A percentile compares a stretch with the other conserved stretches of the same genome.
Conservation (phyloP, 257 asterid genomes). For the Asclepias syriaca region DNA sequence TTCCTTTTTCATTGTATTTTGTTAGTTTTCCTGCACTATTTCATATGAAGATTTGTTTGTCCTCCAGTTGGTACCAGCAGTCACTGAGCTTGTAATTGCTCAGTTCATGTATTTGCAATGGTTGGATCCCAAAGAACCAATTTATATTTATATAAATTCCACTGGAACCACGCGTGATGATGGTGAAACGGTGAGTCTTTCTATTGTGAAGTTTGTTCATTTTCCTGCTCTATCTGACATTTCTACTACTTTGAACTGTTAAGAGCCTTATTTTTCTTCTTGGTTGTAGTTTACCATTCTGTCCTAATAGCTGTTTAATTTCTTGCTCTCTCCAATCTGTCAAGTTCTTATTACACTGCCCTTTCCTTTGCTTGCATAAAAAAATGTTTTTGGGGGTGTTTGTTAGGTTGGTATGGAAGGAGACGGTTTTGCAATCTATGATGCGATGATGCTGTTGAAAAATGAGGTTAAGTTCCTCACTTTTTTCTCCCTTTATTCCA, state of each 20-base stretch:
- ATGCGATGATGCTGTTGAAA: conserved; percentile 81
- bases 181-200: conserved; percentile 75
- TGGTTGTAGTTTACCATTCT: neutral
- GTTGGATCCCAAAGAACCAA: conserved; percentile 84
- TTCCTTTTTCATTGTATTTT: neutral
- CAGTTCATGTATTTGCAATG: conserved; percentile 87
- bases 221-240: neutral
- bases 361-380: neutral
- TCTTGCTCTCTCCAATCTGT: neutral
- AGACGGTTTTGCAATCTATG: conserved; percentile 95
- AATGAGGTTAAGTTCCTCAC: conserved; percentile 56
- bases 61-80: conserved; percentile 93
- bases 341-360: conserved; percentile 9
- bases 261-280: neutral
- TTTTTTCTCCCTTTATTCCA: neutral
- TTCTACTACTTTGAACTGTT: neutral
- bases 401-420: conserved; percentile 81
- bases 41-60: conserved; percentile 8
- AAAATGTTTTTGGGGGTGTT: neutral
- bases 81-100: conserved; percentile 82
- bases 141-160: conserved; percentile 81
- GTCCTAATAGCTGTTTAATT: neutral
- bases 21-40: neutral
- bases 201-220: neutral
- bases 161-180: conserved; percentile 97